Conservation (phyloP, 208 protist genomes). For the Leishmania gerbilli region DNA sequence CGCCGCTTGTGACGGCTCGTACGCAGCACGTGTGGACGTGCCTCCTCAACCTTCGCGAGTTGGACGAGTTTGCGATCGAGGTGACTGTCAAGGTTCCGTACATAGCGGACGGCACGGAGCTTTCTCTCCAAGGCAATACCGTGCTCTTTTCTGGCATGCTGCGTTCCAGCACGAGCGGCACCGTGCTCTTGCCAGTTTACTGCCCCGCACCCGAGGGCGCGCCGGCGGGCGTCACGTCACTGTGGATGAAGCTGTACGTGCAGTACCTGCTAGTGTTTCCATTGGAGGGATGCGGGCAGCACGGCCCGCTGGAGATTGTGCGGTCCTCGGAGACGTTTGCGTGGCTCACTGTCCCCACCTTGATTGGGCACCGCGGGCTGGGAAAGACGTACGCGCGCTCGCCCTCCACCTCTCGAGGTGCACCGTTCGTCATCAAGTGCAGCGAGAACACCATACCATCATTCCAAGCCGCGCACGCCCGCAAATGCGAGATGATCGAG, state of each 20-base stretch:
- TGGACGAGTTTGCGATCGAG: slow-evolving; percentile 43
- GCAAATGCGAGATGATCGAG: slow-evolving; percentile 78
- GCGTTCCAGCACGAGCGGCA: slow-evolving; percentile 40
- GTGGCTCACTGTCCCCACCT: slow-evolving; percentile 57
- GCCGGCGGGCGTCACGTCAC: slow-evolving; percentile 14
- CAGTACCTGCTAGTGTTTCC: slow-evolving; percentile 66
- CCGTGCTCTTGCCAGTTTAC: slow-evolving; percentile 34
- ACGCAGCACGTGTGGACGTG: slow-evolving; percentile 50
- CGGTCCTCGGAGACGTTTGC: slow-evolving; percentile 59
- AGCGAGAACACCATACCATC: slow-evolving; percentile 79
- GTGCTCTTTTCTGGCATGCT: slow-evolving; percentile 49
- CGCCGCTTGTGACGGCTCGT: slow-evolving; percentile 28
- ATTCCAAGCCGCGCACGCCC: slow-evolving; percentile 70
- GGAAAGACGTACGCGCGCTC: slow-evolving; percentile 80
- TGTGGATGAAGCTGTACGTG: slow-evolving; percentile 61
- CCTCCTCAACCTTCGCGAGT: slow-evolving; percentile 35
- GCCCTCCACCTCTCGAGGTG: slow-evolving; percentile 4
- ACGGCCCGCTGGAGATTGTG: slow-evolving; percentile 49
- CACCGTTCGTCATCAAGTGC: slow-evolving; percentile 46
- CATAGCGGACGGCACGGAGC: slow-evolving; percentile 12
- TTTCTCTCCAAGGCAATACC: slow-evolving; percentile 28
- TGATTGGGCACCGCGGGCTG: slow-evolving; percentile 78
- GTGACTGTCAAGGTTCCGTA: slow-evolving; percentile 44
- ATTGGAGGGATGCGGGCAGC: slow-evolving; percentile 38
- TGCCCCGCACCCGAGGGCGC: slow-evolving; percentile 24